Conservation (phyloP, 805 yeast genomes). For the Candida vaughaniae region DNA sequence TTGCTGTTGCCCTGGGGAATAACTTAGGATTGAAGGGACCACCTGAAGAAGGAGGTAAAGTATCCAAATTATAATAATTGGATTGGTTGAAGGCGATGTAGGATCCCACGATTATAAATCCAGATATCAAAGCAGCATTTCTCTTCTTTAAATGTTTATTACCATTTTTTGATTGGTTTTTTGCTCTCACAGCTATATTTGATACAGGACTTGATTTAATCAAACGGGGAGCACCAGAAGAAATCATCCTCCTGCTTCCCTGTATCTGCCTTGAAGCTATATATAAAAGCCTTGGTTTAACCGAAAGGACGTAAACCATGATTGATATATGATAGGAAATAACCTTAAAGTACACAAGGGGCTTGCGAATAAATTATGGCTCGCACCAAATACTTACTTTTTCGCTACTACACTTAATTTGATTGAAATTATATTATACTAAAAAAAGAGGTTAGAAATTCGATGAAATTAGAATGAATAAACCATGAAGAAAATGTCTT, state of each 20-base stretch:
- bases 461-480: too few species aligned
- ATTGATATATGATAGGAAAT: background rate
- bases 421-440: too few species aligned
- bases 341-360: too few species aligned
- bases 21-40: slow-evolving; percentile 16
- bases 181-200: slow-evolving; percentile 4
- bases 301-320: slow-evolving; percentile 23
- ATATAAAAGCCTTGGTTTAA: slow-evolving; percentile 20
- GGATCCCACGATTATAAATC: slow-evolving; percentile 43
- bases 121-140: slow-evolving; percentile 41
- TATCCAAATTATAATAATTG: slow-evolving; percentile 42
- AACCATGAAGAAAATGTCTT: too few species aligned
- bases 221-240: slow-evolving; percentile 14
- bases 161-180: slow-evolving; percentile 3
- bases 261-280: slow-evolving; percentile 16
- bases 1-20: slow-evolving; percentile 14
- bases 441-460: too few species aligned
- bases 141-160: slow-evolving; percentile 23
- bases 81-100: slow-evolving; percentile 39
- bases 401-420: slow-evolving; percentile 2
- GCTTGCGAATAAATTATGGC: slow-evolving; percentile 1
- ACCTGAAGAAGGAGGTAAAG: slow-evolving; percentile 14
- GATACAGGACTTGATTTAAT: slow-evolving; percentile 12
- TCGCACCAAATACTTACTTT: slow-evolving; percentile 1
- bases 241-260: slow-evolving; percentile 14